These are phyloP conservation scores for Didymellaceae sp. DNA, from an alignment of 2,329 filamentous ascomycete species.

Conservation along the genomic window DNA sequence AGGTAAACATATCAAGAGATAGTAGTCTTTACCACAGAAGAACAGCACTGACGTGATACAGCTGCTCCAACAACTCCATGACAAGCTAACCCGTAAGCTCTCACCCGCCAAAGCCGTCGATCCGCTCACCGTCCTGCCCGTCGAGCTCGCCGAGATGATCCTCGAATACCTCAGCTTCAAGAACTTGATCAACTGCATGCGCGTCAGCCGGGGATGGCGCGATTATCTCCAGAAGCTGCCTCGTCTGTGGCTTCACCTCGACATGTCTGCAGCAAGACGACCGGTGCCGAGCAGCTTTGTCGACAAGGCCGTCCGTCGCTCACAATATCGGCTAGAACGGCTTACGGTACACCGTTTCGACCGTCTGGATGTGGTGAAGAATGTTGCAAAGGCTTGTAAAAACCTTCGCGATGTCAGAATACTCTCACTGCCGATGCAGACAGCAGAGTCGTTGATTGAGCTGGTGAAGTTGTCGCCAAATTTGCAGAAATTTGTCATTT, in stretches of 20 bases:
- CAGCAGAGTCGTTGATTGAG: conserved; percentile 38
- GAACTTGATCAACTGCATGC: conserved; percentile 58
- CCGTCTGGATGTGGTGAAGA: conserved; percentile 51
- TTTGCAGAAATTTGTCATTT: conserved; percentile 37
- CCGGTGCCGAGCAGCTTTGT: conserved; percentile 53
- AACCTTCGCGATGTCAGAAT: conserved; percentile 43
- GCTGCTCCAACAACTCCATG: conserved; percentile 55
- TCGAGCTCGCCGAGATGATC: conserved; percentile 61
- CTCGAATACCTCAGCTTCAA: conserved; percentile 60
- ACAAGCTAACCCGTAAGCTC: conserved; percentile 53
- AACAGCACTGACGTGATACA: background rate
- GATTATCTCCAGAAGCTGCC: conserved; percentile 56
- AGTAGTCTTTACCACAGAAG: background rate
- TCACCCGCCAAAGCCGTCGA: conserved; percentile 55
- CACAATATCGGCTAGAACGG: conserved; percentile 44
- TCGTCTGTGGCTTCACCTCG: conserved; percentile 60
- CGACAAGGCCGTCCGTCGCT: conserved; percentile 51
- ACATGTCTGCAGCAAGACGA: conserved; percentile 56
- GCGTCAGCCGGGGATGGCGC: conserved; percentile 64
- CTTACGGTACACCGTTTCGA: conserved; percentile 45
- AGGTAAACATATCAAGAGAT: conserved; percentile 24
- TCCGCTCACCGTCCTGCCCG: conserved; percentile 60
- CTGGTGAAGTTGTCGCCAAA: conserved; percentile 32
- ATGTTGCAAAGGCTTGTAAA: conserved; percentile 48
- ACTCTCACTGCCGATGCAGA: conserved; percentile 29